These are phyloP conservation scores for Pyrrhoderma lamaoense DNA, from an alignment of 1,284 basidiomycete species.

Conservation along the genomic window DNA sequence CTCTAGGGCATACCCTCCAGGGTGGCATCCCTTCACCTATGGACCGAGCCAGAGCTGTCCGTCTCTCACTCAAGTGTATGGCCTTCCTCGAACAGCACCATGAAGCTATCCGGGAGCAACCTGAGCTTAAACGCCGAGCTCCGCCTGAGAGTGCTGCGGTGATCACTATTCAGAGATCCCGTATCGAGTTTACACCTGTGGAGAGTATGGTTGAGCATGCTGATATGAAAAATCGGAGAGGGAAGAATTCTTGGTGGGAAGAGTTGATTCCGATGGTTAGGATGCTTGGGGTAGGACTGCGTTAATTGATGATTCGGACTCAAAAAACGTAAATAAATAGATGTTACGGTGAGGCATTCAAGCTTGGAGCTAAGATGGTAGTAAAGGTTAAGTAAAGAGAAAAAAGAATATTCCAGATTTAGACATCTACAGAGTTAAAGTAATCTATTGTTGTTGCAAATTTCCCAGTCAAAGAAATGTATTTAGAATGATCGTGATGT, in stretches of 20 bases:
- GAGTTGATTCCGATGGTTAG: constrained; percentile 66
- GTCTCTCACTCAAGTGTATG: constrained; percentile 90
- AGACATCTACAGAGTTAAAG: too few relatives aligned
- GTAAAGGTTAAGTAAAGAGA: too few relatives aligned
- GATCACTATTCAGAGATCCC: constrained; percentile 83
- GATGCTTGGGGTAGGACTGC: constrained; percentile 38
- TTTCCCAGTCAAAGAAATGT: too few relatives aligned
- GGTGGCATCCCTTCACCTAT: constrained; percentile 92
- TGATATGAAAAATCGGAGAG: constrained; percentile 86
- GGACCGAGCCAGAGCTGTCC: constrained; percentile 87
- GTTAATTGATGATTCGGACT: constrained; percentile 15
- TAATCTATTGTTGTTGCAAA: too few relatives aligned
- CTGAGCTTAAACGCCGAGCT: constrained; percentile 43
- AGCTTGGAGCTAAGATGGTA: too few relatives aligned
- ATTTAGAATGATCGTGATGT: too few relatives aligned
- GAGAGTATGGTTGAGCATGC: constrained; percentile 79
- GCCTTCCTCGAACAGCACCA: constrained; percentile 86
- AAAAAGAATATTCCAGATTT: too few relatives aligned
- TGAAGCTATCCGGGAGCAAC: constrained; percentile 38
- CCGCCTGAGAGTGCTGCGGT: constrained; percentile 72
- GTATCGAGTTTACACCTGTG: constrained; percentile 77
- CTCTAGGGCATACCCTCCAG: constrained; percentile 94
- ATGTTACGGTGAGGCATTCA: neutral
- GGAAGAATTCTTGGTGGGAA: constrained; percentile 80
- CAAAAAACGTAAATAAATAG: neutral